These are phyloP conservation scores for Trichothecium sympodiale DNA, from an alignment of 2,329 filamentous ascomycete genomes.

Conservation along the genomic window DNA sequence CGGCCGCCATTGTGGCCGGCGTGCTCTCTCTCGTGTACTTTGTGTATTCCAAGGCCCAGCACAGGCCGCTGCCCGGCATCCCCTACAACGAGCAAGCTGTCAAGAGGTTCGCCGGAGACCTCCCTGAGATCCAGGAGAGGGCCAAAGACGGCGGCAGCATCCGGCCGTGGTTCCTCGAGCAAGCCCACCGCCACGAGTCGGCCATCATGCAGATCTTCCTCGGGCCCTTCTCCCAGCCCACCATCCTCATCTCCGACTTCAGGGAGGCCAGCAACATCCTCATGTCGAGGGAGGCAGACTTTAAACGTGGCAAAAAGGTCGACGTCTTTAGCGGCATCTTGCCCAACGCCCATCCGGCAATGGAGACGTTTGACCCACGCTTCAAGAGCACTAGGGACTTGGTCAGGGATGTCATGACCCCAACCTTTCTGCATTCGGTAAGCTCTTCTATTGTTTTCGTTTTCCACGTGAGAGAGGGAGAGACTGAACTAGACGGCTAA, in stretches of 20 bases:
- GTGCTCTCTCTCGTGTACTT: too few species aligned
- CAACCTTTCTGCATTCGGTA: conserved; percentile 17
- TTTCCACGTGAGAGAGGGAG: too few species aligned
- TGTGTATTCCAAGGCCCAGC: too few species aligned
- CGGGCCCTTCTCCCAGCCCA: conserved; percentile 17
- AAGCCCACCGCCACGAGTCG: conserved; percentile 8
- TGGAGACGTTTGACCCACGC: conserved; percentile 18
- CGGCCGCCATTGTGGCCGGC: too few species aligned
- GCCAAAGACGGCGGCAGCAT: background rate
- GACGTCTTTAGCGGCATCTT: too few species aligned
- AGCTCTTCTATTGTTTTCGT: background rate
- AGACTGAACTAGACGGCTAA: too few species aligned
- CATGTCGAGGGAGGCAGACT: conserved; percentile 16
- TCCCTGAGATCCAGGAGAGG: conserved; percentile 12
- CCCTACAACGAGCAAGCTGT: conserved; percentile 29
- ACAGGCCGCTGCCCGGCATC: conserved; percentile 31
- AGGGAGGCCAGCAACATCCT: conserved; percentile 19
- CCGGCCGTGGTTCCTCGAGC: background rate
- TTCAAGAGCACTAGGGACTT: conserved; percentile 21
- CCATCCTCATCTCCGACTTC: conserved; percentile 20
- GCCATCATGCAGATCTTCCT: conserved; percentile 23
- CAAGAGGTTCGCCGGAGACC: conserved; percentile 26
- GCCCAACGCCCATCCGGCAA: too few species aligned
- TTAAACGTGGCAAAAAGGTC: conserved; percentile 17
- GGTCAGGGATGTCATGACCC: conserved; percentile 24